A percentile compares a stretch with the other conserved stretches of the same genome.
Conservation (phyloP, 306 rosid genomes). For the Cucumis hystrix region DNA sequence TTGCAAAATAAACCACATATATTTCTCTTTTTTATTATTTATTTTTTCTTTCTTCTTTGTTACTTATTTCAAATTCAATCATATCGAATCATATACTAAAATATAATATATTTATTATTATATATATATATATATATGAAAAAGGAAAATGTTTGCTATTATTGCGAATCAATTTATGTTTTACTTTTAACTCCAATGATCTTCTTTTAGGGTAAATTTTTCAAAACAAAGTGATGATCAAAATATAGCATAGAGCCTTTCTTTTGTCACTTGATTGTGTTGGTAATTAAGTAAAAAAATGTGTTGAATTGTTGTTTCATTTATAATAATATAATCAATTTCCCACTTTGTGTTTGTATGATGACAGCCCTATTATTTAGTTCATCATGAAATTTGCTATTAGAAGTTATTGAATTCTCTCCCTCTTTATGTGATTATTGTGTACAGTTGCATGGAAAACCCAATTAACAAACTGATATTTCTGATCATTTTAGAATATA, state of each 20-base stretch:
- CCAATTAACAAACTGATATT: not conserved
- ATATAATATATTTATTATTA: too few relatives aligned
- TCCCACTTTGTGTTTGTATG: not conserved
- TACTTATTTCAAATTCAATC: not conserved
- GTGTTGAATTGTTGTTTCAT: not conserved
- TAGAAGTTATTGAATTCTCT: not conserved
- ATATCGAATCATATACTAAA: slow-evolving; percentile 1
- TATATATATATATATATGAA: too few relatives aligned
- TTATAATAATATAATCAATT: not conserved
- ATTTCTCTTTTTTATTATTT: not conserved
- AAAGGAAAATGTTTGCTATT: not conserved
- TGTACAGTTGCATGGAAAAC: not conserved
- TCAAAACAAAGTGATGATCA: not conserved
- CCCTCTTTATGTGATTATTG: not conserved
- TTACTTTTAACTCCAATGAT: not conserved
- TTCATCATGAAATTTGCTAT: not conserved
- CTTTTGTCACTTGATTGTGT: not conserved
- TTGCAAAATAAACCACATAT: not conserved
- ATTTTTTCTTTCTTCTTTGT: not conserved
- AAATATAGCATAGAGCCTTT: not conserved
- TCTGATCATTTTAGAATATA: too few relatives aligned
- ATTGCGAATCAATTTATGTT: not conserved
- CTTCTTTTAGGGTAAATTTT: not conserved
- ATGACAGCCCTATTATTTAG: not conserved
- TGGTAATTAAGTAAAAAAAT: not conserved